phyloP scores from a whole-genome alignment of 2,329 filamentous ascomycete genomes.

The Aspergillus unguis region DNA sequence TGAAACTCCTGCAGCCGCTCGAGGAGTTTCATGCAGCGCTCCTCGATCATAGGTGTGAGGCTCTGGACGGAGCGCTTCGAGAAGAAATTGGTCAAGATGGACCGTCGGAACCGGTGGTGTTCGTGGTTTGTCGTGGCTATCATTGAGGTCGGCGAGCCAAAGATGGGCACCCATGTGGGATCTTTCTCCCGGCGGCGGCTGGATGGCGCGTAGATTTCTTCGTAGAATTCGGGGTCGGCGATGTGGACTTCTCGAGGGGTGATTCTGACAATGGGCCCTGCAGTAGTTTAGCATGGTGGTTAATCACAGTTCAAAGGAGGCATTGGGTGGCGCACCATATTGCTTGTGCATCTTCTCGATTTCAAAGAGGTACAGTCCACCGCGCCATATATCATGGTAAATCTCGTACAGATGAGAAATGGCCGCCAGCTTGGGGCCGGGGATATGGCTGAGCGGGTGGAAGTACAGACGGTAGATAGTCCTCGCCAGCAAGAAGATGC shows the following conservation, averaged over 20 bases:
- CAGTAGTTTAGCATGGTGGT: background rate
- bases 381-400: background rate
- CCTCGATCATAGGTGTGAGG: slow-evolving; percentile 14
- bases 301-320: no score
- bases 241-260: slow-evolving; percentile 9
- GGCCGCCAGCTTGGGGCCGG: background rate
- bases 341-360: slow-evolving; percentile 7
- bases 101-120: slow-evolving; percentile 21
- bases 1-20: slow-evolving; percentile 12
- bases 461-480: background rate
- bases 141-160: background rate
- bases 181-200: background rate
- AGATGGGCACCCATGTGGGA: background rate
- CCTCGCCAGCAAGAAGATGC: background rate
- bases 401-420: background rate
- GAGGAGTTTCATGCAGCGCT: slow-evolving; percentile 16
- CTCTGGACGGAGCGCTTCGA: slow-evolving; percentile 20
- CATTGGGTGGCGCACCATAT: slow-evolving; percentile 9
- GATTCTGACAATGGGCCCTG: slow-evolving; percentile 12
- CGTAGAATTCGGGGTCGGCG: slow-evolving; percentile 6
- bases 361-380: background rate
- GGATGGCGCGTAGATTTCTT: slow-evolving; percentile 7
- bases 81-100: slow-evolving; percentile 21
- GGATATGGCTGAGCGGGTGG: slow-evolving; percentile 2
- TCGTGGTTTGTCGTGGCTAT: slow-evolving; percentile 20